Percentiles rank a stretch among this genome's conserved stretches.
Evolutionary conservation across 169 alveolate species (phyloP).

Genomic region (Eimeria tenella): DNA sequence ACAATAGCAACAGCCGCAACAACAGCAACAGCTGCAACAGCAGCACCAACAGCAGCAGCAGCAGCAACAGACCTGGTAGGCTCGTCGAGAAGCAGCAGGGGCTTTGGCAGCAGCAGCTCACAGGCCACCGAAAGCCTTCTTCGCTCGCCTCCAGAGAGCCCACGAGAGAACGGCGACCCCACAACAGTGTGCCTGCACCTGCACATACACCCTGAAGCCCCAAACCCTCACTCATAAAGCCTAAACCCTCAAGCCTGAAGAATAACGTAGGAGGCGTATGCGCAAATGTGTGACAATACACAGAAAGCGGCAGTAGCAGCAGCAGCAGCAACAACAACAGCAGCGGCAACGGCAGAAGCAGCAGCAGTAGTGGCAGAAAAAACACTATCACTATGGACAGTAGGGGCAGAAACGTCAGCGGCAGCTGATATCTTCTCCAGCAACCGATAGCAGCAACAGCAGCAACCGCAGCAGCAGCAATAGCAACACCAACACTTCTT

Average conservation of each 20-base stretch:
- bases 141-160: slow-evolving; percentile 90
- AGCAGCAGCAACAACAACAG: background rate
- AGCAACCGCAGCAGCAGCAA: too few relatives aligned
- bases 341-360: background rate
- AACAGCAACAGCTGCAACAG: background rate
- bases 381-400: too few relatives aligned
- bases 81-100: slow-evolving; percentile 90
- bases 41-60: background rate
- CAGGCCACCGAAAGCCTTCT: slow-evolving; percentile 90
- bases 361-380: too few relatives aligned
- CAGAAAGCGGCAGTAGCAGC: background rate
- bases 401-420: too few relatives aligned
- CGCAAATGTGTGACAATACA: background rate
- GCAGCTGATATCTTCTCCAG: too few relatives aligned
- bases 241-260: too few relatives aligned
- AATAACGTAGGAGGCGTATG: too few relatives aligned
- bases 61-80: slow-evolving; percentile 85
- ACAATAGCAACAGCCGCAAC: background rate
- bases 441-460: too few relatives aligned
- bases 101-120: slow-evolving; percentile 90
- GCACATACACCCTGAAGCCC: background rate
- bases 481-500: too few relatives aligned
- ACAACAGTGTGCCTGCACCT: slow-evolving; percentile 55
- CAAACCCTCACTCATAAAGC: background rate
- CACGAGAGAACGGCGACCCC: slow-evolving; percentile 81